Percentiles rank a stretch among this genome's conserved stretches.
These are phyloP conservation scores for Yamadazyma buinensis DNA, from an alignment of 1,139 yeast genomes.

Conservation along the genomic window DNA sequence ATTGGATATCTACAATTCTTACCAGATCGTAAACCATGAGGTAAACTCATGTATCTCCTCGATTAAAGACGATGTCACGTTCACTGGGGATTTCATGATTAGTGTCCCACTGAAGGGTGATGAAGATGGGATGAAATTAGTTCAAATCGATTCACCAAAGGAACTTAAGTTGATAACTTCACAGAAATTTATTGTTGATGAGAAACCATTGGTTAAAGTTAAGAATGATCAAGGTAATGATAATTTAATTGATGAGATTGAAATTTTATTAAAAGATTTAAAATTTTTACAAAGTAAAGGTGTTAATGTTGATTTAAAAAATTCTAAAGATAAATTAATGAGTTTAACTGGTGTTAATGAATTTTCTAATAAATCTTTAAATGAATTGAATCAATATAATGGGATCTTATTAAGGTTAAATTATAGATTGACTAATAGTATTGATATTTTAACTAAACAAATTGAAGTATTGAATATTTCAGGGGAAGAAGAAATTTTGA, in stretches of 20 bases:
- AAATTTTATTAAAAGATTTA: conserved; percentile 2
- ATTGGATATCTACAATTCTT: conserved; percentile 4
- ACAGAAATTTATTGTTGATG: neutral
- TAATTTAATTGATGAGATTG: conserved; percentile 10
- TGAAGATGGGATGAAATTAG: conserved; percentile 1
- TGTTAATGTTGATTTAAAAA: neutral
- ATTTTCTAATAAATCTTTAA: conserved; percentile 18
- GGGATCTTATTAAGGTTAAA: conserved; percentile 21
- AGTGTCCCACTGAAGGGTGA: conserved; percentile 1
- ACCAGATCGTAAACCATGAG: conserved; percentile 5
- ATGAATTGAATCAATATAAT: conserved; percentile 17
- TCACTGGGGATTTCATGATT: conserved; percentile 24
- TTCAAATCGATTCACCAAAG: neutral
- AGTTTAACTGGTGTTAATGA: conserved; percentile 17
- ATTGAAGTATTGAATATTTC: conserved; percentile 13
- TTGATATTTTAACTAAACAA: conserved; percentile 24
- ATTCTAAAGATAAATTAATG: conserved; percentile 5
- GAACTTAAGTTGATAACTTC: neutral
- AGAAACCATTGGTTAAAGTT: neutral
- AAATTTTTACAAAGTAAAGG: neutral
- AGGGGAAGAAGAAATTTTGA: neutral
- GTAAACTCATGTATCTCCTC: conserved; percentile 11
- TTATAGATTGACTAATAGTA: conserved; percentile 19
- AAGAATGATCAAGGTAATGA: conserved; percentile 1
- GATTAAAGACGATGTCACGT: conserved; percentile 22